Evolutionary conservation across 1,284 basidiomycete species (phyloP).

Genomic region (Acaromyces ingoldii): DNA sequence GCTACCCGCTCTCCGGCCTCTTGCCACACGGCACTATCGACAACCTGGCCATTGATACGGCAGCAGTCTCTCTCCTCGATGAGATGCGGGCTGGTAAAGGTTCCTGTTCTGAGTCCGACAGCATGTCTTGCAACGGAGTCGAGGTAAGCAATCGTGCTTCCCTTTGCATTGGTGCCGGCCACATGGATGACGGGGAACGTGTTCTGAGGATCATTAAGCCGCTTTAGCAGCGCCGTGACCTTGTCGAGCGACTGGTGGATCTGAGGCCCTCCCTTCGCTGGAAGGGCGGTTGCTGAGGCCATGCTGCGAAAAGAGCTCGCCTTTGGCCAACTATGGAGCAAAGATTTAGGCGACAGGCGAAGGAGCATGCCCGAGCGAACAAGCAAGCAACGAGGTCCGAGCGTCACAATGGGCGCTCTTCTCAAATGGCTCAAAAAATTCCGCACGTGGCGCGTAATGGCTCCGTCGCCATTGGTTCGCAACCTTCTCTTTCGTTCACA

Average conservation of each 20-base stretch:
- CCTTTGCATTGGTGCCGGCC: conserved; percentile 96
- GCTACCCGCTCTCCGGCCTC: conserved; percentile 6
- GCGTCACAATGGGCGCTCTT: too few species aligned
- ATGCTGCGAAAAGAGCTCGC: too few species aligned
- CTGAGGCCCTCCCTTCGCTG: too few species aligned
- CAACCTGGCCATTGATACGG: conserved; percentile 61
- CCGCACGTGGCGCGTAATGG: too few species aligned
- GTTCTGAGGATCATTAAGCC: conserved; percentile 60
- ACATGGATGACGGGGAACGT: conserved; percentile 82
- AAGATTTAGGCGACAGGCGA: too few species aligned
- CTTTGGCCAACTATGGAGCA: too few species aligned
- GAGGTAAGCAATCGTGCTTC: conserved; percentile 78
- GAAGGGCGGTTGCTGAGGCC: too few species aligned
- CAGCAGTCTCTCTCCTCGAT: conserved; percentile 74
- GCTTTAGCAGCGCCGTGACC: conserved; percentile 60
- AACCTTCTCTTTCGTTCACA: too few species aligned
- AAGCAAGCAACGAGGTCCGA: too few species aligned
- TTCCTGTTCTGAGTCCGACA: conserved; percentile 62
- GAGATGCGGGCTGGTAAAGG: conserved; percentile 92
- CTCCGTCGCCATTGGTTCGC: too few species aligned
- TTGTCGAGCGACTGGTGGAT: conserved; percentile 76
- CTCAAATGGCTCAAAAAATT: too few species aligned
- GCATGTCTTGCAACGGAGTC: conserved; percentile 66
- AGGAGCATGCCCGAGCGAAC: too few species aligned
- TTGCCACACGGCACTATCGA: conserved; percentile 50